Evolutionary conservation across 129 eudicot species (phyloP).

Genomic region (Dittrichia graveolens): DNA sequence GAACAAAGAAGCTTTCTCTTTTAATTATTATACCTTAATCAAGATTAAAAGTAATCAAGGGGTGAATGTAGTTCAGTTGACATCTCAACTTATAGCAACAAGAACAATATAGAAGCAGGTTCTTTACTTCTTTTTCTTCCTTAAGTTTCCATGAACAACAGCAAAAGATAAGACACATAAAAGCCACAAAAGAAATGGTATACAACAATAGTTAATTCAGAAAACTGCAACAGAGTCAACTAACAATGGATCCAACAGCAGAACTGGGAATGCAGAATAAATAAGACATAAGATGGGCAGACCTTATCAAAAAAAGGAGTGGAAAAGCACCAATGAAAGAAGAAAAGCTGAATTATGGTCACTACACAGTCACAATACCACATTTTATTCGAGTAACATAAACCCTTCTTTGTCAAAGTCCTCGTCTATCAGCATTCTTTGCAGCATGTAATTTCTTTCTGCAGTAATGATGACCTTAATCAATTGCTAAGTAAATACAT

Average conservation of each 20-base stretch:
- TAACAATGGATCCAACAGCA: constrained; percentile 5
- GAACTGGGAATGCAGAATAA: background rate
- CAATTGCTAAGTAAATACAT: constrained; percentile 19
- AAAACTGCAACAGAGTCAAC: background rate
- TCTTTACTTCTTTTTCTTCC: background rate
- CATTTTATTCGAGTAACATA: background rate
- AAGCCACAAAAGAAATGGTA: background rate
- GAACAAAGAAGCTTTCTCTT: too few species aligned
- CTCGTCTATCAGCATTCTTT: background rate
- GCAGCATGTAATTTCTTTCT: constrained; percentile 1
- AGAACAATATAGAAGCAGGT: constrained; percentile 19
- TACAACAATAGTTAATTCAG: background rate
- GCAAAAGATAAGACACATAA: constrained; percentile 11
- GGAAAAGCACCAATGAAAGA: constrained; percentile 3
- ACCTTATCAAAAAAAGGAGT: constrained; percentile 5
- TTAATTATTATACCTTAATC: too few species aligned
- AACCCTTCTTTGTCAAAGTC: constrained; percentile 1
- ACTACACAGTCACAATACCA: background rate
- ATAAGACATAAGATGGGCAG: background rate
- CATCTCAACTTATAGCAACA: constrained; percentile 5
- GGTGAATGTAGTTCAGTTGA: constrained; percentile 1
- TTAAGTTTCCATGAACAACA: constrained; percentile 17
- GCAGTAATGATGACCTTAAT: background rate
- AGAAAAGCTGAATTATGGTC: background rate
- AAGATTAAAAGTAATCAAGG: background rate